Base-by-base conservation (phyloP, 495 filamentous ascomycete species). In the Penicillium cosmopolitanum region DNA sequence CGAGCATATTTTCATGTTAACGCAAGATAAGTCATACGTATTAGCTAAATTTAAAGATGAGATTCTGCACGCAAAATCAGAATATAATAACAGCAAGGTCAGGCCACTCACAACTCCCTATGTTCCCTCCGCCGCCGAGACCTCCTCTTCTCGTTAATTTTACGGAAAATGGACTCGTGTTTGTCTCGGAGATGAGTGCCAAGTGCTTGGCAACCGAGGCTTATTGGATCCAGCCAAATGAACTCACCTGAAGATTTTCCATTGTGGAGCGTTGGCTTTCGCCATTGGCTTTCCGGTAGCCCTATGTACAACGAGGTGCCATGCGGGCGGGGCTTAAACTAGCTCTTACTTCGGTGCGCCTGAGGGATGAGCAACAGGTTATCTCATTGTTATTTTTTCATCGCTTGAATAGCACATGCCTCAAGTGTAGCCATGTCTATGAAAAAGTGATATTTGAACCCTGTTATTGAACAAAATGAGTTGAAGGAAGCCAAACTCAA, bases 131-230 rank as follows among this genome's bases (percentile, higher is more conserved):
- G 8, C 16, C 16, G 16, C 36, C 36, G 42, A 44, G 16, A 16
- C 8, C 2, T 16, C 16, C 16, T 16, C 9, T 9, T 28, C 18
- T 31, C 46, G 46, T 48, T 5, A 19, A 48, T 25, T 12, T 48
- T 48, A 48, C 46, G 46, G 23, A 5, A 48, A 48, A 28, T 7
- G 15, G 46, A 25, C 46, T 48, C 46, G 46, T 28, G 23, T 44
- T 18, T 48, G 46, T 48, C 46, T 48, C 46, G 23, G 46, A 48
- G 46, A 48, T 25, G 23, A 15, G 19, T 48, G 46, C 46, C 46
- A 48, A 48, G 46, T 48, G 21, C 46, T 48, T 48, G 46, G 46
- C 46, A 25, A 19, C 46, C 9, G 23, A 28, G 21, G 19, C 46
- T 48, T 28, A 48, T 48, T 48, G 46, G 46, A 48, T 48, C 8